Conservation (phyloP, 1,284 basidiomycete species). For the Tilletia setariae region DNA sequence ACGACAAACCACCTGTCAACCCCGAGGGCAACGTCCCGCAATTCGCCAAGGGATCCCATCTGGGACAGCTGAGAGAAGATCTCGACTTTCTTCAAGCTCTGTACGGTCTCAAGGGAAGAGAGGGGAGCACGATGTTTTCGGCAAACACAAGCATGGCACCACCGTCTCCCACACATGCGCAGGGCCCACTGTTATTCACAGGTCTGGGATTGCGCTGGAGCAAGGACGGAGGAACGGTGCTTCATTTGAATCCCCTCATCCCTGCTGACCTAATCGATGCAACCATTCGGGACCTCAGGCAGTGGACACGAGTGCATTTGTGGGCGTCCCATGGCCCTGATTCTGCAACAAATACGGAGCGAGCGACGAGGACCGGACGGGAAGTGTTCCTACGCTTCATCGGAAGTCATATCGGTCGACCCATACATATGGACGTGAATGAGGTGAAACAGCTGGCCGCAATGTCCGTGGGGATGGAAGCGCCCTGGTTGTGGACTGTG, state of each 20-base stretch:
- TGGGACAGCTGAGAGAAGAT: background rate
- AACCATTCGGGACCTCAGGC: background rate
- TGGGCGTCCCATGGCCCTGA: no score
- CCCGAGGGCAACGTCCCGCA: background rate
- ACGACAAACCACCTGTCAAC: no score
- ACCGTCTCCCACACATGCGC: background rate
- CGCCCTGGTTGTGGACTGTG: conserved; percentile 6
- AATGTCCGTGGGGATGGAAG: background rate
- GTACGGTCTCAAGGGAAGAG: background rate
- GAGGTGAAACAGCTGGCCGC: background rate
- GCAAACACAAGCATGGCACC: background rate
- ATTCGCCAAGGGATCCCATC: background rate
- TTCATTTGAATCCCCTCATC: background rate
- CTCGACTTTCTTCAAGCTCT: background rate
- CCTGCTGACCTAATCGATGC: background rate
- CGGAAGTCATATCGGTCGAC: no score
- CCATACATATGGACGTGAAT: background rate
- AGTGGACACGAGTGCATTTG: background rate
- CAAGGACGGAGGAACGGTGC: background rate
- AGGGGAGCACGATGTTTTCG: background rate
- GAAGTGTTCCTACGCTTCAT: no score
- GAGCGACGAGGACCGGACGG: no score
- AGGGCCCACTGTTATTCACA: background rate
- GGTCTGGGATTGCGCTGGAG: background rate
- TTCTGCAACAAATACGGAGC: no score